Conservation (phyloP, 257 asterid genomes). For the Scutellaria barbata region DNA sequence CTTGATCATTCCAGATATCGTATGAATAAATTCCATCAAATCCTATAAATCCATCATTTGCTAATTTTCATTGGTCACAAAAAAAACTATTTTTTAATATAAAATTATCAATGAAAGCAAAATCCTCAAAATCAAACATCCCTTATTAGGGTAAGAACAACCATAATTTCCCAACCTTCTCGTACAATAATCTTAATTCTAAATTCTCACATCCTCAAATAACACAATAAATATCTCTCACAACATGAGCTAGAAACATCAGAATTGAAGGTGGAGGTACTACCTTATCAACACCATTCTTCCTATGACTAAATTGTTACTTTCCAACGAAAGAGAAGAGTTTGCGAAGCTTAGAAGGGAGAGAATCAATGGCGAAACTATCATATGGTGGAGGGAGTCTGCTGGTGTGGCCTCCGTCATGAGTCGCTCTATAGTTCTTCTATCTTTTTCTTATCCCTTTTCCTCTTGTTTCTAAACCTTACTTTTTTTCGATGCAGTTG, state of each 20-base stretch:
- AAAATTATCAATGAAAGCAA: background rate
- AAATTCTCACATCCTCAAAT: too few species aligned
- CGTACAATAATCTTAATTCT: background rate
- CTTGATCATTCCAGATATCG: too few species aligned
- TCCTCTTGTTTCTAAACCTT: constrained; percentile 62
- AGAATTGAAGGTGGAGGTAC: constrained; percentile 23
- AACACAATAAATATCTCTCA: background rate
- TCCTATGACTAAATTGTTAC: constrained; percentile 30
- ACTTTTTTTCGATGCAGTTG: too few species aligned
- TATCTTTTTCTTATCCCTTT: constrained; percentile 79
- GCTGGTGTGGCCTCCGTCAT: constrained; percentile 56
- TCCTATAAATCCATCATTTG: background rate
- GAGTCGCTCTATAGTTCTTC: constrained; percentile 79
- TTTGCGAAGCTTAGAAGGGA: constrained; percentile 82
- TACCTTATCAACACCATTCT: constrained; percentile 51
- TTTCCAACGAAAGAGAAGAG: constrained; percentile 58
- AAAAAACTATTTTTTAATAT: too few species aligned
- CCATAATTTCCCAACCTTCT: background rate
- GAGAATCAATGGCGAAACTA: constrained; percentile 60
- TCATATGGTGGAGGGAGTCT: constrained; percentile 88
- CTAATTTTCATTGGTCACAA: background rate
- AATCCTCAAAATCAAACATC: constrained; percentile 1
- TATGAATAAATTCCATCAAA: background rate
- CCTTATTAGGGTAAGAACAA: background rate
- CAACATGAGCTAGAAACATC: background rate